A percentile compares a stretch with the other conserved stretches of the same genome.
These are phyloP conservation scores for Pulveroboletus sp. DNA, from an alignment of 768 basidiomycete species.

Conservation along the genomic window DNA sequence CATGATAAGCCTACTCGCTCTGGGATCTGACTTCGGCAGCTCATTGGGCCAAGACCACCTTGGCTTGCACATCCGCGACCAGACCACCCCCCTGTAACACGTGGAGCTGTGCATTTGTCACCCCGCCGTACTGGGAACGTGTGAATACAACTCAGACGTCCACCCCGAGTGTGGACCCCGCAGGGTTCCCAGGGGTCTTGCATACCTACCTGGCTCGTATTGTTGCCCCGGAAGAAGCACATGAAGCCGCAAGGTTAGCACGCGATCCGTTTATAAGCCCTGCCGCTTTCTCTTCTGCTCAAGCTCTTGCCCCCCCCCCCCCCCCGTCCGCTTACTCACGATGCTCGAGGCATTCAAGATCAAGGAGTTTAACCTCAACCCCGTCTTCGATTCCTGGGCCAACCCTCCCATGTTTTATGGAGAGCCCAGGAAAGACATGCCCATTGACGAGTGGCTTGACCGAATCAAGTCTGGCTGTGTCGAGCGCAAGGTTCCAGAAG, in stretches of 20 bases:
- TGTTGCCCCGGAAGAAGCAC: constrained; percentile 25
- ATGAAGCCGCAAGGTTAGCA: constrained; percentile 26
- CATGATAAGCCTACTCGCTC: background rate
- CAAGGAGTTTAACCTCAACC: constrained; percentile 71
- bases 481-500: constrained; percentile 67
- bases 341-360: constrained; percentile 78
- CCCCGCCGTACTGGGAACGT: constrained; percentile 11
- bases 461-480: constrained; percentile 68
- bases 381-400: constrained; percentile 60
- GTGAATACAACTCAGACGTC: constrained; percentile 5
- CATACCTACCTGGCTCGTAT: constrained; percentile 9
- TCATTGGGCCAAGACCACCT: background rate
- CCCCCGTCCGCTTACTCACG: constrained; percentile 1
- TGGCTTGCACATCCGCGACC: constrained; percentile 5
- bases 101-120: constrained; percentile 16
- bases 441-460: constrained; percentile 70
- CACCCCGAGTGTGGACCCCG: constrained; percentile 4
- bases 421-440: constrained; percentile 60
- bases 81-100: constrained; percentile 5
- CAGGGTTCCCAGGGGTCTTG: constrained; percentile 19
- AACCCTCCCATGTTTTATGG: constrained; percentile 65
- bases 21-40: background rate
- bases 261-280: constrained; percentile 26
- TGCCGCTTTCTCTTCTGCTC: constrained; percentile 13
- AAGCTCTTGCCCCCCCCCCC: constrained; percentile 1